phyloP scores from a whole-genome alignment of 306 rosid species.

The Fragaria nilgerrensis region DNA sequence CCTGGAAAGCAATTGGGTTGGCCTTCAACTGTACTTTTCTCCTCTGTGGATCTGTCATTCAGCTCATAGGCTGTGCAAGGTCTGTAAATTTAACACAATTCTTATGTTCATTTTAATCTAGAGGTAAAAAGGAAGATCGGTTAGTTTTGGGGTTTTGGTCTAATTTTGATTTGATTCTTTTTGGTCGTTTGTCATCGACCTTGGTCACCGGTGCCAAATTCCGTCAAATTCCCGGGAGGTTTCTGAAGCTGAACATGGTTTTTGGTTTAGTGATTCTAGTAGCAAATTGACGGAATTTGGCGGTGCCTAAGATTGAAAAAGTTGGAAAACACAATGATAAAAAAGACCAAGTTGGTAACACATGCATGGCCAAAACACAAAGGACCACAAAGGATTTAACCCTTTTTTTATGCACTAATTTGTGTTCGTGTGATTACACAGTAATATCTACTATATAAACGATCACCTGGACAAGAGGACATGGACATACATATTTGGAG shows the following conservation, averaged over 20 bases:
- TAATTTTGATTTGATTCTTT: neutral
- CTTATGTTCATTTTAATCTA: neutral
- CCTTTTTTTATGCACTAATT: neutral
- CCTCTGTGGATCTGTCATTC: slow-evolving; percentile 90
- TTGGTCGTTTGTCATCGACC: neutral
- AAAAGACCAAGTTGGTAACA: neutral
- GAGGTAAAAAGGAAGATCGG: neutral
- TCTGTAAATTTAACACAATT: slow-evolving; percentile 5
- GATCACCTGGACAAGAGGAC: slow-evolving; percentile 91
- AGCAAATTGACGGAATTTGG: neutral
- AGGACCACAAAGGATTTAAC: neutral
- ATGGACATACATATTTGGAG: slow-evolving; percentile 95
- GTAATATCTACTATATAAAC: slow-evolving; percentile 85
- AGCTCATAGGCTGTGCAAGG: slow-evolving; percentile 99
- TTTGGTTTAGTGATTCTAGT: neutral
- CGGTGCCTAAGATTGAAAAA: neutral
- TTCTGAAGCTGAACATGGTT: neutral
- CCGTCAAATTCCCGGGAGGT: neutral
- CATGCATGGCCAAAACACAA: neutral
- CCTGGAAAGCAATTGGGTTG: slow-evolving; percentile 83
- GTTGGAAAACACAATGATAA: neutral
- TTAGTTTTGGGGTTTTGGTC: neutral
- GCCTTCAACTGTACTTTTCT: slow-evolving; percentile 97
- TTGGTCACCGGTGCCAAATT: neutral
- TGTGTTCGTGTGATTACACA: slow-evolving; percentile 28